These are phyloP conservation scores for Claviceps maximensis DNA, from an alignment of 2,329 filamentous ascomycete species.

Conservation along the genomic window DNA sequence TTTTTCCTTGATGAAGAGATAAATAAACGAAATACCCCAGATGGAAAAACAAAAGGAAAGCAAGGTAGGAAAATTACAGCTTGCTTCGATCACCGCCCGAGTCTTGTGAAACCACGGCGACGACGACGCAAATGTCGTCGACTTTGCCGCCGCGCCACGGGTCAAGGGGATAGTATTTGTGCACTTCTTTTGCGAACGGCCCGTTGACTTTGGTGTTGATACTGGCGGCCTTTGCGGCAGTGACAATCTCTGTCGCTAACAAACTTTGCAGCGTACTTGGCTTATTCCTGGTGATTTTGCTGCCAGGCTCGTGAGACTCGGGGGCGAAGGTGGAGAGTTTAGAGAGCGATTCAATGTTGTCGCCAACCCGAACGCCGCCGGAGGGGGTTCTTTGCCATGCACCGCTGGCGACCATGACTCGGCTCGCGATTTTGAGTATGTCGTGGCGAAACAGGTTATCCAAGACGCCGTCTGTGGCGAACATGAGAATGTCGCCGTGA, in stretches of 20 bases:
- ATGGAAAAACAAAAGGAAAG: neutral
- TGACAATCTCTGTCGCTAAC: constrained; percentile 66
- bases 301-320: constrained; percentile 1
- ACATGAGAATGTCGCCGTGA: constrained; percentile 85
- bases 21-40: neutral
- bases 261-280: constrained; percentile 55
- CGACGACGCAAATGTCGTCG: constrained; percentile 86
- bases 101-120: constrained; percentile 63
- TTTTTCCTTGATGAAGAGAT: neutral
- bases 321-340: constrained; percentile 14
- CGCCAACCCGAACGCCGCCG: constrained; percentile 48
- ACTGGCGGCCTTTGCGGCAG: constrained; percentile 74
- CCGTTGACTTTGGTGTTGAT: constrained; percentile 71
- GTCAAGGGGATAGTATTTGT: constrained; percentile 74
- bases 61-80: constrained; percentile 12
- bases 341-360: constrained; percentile 38
- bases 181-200: constrained; percentile 89
- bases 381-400: constrained; percentile 57
- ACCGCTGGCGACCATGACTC: constrained; percentile 57
- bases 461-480: constrained; percentile 91
- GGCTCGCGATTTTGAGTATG: constrained; percentile 65
- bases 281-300: constrained; percentile 14
- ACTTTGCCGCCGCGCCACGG: constrained; percentile 85
- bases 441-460: constrained; percentile 92
- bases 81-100: constrained; percentile 18